Evolutionary conservation across 192 early-diverging fungal genomes (phyloP).

Genomic region (Dissophora globulifera): DNA sequence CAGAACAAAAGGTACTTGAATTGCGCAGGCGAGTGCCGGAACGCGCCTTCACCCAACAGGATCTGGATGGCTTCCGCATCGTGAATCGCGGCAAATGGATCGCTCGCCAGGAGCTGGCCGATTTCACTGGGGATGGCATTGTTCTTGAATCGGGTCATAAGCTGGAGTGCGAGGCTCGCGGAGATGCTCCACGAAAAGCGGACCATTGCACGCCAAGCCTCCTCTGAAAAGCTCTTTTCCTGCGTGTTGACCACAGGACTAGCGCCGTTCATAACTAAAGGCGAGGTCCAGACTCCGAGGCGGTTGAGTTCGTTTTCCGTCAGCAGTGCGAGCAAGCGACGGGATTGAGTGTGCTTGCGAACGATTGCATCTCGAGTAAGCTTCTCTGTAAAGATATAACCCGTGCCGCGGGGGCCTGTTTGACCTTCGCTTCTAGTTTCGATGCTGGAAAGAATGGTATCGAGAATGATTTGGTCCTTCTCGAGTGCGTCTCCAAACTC

Average conservation of each 20-base stretch:
- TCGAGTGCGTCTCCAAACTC: conserved; percentile 70
- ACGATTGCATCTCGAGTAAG: conserved; percentile 64
- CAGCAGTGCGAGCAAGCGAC: conserved; percentile 81
- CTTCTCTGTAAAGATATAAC: conserved; percentile 48
- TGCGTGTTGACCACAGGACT: conserved; percentile 15
- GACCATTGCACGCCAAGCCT: conserved; percentile 80
- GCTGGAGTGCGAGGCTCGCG: conserved; percentile 82
- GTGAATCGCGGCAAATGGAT: conserved; percentile 71
- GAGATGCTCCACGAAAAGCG: conserved; percentile 85
- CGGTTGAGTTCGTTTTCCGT: conserved; percentile 90
- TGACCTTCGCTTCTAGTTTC: conserved; percentile 2
- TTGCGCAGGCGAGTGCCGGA: conserved; percentile 27
- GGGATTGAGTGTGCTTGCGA: conserved; percentile 55
- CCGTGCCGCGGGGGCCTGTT: not conserved
- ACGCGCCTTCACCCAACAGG: conserved; percentile 71
- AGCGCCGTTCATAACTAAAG: conserved; percentile 48
- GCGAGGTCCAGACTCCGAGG: conserved; percentile 84
- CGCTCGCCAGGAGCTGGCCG: conserved; percentile 66
- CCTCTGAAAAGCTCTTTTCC: conserved; percentile 54
- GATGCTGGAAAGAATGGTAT: conserved; percentile 57
- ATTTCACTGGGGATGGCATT: conserved; percentile 74
- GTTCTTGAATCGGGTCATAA: conserved; percentile 78
- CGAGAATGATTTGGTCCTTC: conserved; percentile 68
- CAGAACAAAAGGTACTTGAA: conserved; percentile 86
- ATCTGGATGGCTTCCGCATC: conserved; percentile 79